phyloP scores from a whole-genome alignment of 1,284 basidiomycete genomes.

The Papiliotrema terrestris region DNA sequence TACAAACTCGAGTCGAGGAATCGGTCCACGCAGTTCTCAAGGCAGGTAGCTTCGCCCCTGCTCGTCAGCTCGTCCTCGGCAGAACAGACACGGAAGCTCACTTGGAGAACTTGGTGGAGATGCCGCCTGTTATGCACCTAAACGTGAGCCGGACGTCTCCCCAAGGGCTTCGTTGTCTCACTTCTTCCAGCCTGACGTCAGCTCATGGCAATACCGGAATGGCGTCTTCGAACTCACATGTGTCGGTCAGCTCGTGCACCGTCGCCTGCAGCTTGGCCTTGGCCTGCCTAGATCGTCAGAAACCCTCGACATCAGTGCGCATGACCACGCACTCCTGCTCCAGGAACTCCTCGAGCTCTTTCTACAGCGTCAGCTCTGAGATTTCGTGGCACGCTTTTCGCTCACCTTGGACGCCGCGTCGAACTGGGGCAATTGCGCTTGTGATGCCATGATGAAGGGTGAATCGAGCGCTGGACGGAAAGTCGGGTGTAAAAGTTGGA shows the following conservation, averaged over 20 bases:
- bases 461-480: background rate
- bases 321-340: conserved; percentile 60
- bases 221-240: conserved; percentile 36
- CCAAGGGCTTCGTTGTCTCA: conserved; percentile 54
- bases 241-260: conserved; percentile 51
- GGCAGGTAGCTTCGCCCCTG: conserved; percentile 70
- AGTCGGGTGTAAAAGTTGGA: background rate
- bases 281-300: conserved; percentile 56
- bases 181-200: conserved; percentile 70
- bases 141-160: background rate
- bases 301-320: background rate
- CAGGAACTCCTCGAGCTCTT: conserved; percentile 78
- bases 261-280: conserved; percentile 70
- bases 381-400: background rate
- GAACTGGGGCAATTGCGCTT: conserved; percentile 54
- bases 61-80: background rate
- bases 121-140: conserved; percentile 81
- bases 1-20: conserved; percentile 90
- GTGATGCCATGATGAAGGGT: conserved; percentile 24
- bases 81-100: conserved; percentile 26
- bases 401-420: conserved; percentile 73
- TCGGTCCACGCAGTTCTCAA: conserved; percentile 87
- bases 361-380: conserved; percentile 52
- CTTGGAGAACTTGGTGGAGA: conserved; percentile 78
- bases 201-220: background rate